phyloP scores from a whole-genome alignment of 116 monocot species.

The Zostera marina region DNA sequence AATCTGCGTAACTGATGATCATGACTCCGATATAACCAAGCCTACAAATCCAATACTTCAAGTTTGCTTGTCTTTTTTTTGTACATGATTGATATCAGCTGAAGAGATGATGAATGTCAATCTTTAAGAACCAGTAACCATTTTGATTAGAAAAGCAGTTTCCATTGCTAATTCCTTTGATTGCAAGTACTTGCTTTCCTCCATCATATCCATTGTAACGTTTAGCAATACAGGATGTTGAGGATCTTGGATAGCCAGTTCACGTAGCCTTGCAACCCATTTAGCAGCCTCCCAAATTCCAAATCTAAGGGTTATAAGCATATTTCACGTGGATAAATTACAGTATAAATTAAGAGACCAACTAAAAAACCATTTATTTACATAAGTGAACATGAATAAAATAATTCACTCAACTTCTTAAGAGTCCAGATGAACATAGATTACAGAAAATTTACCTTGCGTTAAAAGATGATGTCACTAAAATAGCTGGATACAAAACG shows the following conservation, averaged over 20 bases:
- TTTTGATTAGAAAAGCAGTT: conserved; percentile 82
- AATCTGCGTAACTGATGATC: too few relatives aligned
- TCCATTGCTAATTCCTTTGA: conserved; percentile 76
- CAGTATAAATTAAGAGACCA: not conserved
- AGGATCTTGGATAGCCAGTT: conserved; percentile 51
- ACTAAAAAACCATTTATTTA: too few relatives aligned
- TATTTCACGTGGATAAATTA: not conserved
- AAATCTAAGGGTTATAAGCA: conserved; percentile 35
- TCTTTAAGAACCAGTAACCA: conserved; percentile 30
- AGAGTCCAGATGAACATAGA: too few relatives aligned
- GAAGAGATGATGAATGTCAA: not conserved
- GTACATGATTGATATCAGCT: not conserved
- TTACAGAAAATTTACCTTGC: conserved; percentile 36
- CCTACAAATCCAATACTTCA: not conserved
- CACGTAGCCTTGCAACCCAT: conserved; percentile 72
- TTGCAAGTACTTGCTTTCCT: conserved; percentile 81
- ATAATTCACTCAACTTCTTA: too few relatives aligned
- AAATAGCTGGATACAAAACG: conserved; percentile 58
- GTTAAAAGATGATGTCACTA: conserved; percentile 79
- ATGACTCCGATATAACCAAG: too few relatives aligned
- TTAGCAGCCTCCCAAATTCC: conserved; percentile 98
- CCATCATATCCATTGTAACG: conserved; percentile 59
- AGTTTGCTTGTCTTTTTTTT: not conserved
- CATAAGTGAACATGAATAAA: too few relatives aligned
- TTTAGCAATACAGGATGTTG: conserved; percentile 54